Percentiles rank a stretch among this genome's conserved stretches.
Conservation (phyloP, 129 eudicot genomes). For the Chrysanthemum seticuspe region DNA sequence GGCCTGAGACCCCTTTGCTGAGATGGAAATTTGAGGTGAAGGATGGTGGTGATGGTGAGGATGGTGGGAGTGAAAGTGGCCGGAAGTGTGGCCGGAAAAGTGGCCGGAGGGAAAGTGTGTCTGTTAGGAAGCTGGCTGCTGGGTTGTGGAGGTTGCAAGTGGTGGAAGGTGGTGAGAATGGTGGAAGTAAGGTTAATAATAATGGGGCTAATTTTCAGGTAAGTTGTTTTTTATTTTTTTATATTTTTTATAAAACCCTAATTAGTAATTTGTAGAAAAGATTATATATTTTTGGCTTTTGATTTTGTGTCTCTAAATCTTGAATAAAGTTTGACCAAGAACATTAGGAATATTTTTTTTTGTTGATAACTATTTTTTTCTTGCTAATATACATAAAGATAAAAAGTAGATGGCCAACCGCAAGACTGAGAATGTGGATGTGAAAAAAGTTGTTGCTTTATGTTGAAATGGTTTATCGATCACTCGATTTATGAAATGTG, state of each 20-base stretch:
- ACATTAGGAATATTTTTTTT: not conserved
- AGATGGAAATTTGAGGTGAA: conserved; percentile 53
- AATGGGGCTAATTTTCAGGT: conserved; percentile 63
- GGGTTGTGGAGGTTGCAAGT: conserved; percentile 73
- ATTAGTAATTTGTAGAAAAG: not conserved
- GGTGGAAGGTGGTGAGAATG: conserved; percentile 41
- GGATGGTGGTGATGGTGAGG: conserved; percentile 24
- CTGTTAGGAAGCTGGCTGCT: conserved; percentile 81
- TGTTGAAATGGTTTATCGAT: not conserved
- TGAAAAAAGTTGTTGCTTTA: not conserved
- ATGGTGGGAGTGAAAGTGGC: conserved; percentile 24
- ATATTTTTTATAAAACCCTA: conserved; percentile 23
- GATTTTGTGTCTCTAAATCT: conserved; percentile 6
- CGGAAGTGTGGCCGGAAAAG: conserved; percentile 51
- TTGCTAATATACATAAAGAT: no score
- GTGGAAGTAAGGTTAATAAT: conserved; percentile 29
- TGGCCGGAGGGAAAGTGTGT: conserved; percentile 35
- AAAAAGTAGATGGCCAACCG: not conserved
- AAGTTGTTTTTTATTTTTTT: not conserved
- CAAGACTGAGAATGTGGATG: not conserved
- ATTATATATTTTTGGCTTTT: no score
- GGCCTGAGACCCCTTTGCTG: conserved; percentile 68
- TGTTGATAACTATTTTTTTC: not conserved
- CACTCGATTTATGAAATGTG: not conserved
- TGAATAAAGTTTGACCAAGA: conserved; percentile 9